phyloP scores from a whole-genome alignment of 2,329 filamentous ascomycete species.

The Fonsecaea nubica region DNA sequence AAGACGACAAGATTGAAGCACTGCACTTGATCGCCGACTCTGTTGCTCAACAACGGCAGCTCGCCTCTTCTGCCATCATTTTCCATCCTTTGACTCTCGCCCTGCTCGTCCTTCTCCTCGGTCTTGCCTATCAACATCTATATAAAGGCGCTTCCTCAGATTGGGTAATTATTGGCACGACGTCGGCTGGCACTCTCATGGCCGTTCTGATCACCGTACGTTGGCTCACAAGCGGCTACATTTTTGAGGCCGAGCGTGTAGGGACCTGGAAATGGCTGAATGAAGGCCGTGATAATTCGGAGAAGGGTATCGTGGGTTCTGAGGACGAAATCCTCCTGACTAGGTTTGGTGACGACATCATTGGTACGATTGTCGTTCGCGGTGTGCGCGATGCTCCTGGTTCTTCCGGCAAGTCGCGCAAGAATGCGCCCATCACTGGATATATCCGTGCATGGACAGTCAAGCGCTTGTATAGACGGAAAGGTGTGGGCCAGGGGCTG shows the following conservation, averaged over 20 bases:
- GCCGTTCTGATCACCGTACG: conserved; percentile 67
- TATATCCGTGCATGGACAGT: conserved; percentile 82
- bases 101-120: conserved; percentile 47
- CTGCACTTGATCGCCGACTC: conserved; percentile 79
- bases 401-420: conserved; percentile 29
- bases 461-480: conserved; percentile 69
- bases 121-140: conserved; percentile 50
- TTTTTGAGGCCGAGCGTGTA: conserved; percentile 66
- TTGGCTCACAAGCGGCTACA: conserved; percentile 67
- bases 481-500: conserved; percentile 74
- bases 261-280: conserved; percentile 67
- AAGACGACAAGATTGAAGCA: conserved; percentile 70
- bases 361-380: conserved; percentile 71
- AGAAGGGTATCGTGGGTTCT: conserved; percentile 47
- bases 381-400: conserved; percentile 29
- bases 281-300: conserved; percentile 45
- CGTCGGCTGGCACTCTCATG: conserved; percentile 68
- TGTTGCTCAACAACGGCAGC: conserved; percentile 79
- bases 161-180: conserved; percentile 62
- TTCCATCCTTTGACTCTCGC: conserved; percentile 63
- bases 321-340: conserved; percentile 69
- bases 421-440: conserved; percentile 27
- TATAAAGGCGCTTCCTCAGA: conserved; percentile 53
- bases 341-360: conserved; percentile 70
- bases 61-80: conserved; percentile 67